Evolutionary conservation across 1,139 yeast species (phyloP).

Genomic region (Candida buenavistaensis): DNA sequence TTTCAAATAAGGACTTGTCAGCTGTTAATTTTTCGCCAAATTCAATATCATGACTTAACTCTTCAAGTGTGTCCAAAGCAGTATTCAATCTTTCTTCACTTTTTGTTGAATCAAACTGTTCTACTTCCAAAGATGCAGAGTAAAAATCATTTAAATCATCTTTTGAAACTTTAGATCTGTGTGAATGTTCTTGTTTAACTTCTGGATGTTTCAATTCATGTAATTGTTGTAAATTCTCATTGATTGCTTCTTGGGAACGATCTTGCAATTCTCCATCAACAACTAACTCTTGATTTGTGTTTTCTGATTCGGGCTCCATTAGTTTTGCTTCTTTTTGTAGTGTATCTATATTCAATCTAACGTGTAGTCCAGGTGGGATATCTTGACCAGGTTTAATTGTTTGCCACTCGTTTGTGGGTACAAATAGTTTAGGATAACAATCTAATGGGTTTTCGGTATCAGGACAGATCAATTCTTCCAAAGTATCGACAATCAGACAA

Average conservation of each 20-base stretch:
- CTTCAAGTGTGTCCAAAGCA: conserved; percentile 52
- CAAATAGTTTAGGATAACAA: conserved; percentile 66
- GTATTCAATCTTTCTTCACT: conserved; percentile 17
- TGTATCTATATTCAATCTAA: conserved; percentile 67
- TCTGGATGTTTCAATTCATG: conserved; percentile 7
- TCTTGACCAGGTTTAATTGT: conserved; percentile 63
- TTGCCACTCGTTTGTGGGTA: conserved; percentile 69
- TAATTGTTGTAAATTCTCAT: conserved; percentile 8
- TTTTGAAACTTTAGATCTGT: conserved; percentile 15
- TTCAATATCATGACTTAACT: conserved; percentile 65
- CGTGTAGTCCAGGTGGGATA: conserved; percentile 78
- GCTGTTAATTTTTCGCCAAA: conserved; percentile 49
- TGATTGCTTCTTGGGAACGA: conserved; percentile 9
- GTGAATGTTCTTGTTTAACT: conserved; percentile 4
- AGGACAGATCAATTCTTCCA: conserved; percentile 17
- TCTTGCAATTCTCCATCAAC: conserved; percentile 17
- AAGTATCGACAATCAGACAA: conserved; percentile 15
- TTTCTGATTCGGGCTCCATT: conserved; percentile 28
- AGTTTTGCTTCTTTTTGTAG: conserved; percentile 68
- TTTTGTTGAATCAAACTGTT: conserved; percentile 13
- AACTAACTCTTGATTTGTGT: conserved; percentile 16
- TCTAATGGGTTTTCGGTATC: conserved; percentile 40
- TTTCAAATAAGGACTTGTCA: conserved; percentile 19
- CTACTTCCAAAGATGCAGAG: conserved; percentile 29
- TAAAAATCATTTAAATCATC: conserved; percentile 27